phyloP scores from a whole-genome alignment of 148 eudicot species.

The Silene uniflora region DNA sequence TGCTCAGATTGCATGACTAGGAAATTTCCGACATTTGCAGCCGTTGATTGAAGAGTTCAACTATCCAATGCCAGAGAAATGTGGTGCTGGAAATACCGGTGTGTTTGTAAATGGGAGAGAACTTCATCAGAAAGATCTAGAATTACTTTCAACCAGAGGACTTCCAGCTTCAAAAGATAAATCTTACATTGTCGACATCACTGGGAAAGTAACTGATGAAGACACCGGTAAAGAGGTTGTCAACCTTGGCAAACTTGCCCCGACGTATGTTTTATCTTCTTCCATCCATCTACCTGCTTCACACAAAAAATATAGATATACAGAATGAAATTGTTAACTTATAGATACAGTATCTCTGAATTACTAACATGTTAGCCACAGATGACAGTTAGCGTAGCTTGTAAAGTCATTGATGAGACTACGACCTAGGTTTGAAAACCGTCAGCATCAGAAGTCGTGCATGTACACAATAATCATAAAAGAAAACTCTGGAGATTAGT shows the following conservation, averaged over 20 bases:
- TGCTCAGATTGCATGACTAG: background rate
- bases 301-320: too few species aligned
- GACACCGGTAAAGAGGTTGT: slow-evolving; percentile 80
- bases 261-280: slow-evolving; percentile 62
- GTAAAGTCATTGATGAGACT: too few species aligned
- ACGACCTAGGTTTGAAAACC: too few species aligned
- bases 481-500: too few species aligned
- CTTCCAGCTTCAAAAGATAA: slow-evolving; percentile 58
- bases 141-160: slow-evolving; percentile 69
- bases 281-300: background rate
- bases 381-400: too few species aligned
- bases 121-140: slow-evolving; percentile 74
- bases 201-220: slow-evolving; percentile 79
- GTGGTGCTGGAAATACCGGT: slow-evolving; percentile 73
- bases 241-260: slow-evolving; percentile 98
- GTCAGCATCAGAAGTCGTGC: too few species aligned
- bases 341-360: too few species aligned
- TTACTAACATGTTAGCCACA: too few species aligned
- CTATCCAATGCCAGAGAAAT: slow-evolving; percentile 69
- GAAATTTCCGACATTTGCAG: slow-evolving; percentile 34
- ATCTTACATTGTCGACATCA: slow-evolving; percentile 73
- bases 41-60: slow-evolving; percentile 88
- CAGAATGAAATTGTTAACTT: too few species aligned
- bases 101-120: slow-evolving; percentile 92
- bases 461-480: too few species aligned